Conservation (phyloP, 495 filamentous ascomycete genomes). For the Xylaria acuta region DNA sequence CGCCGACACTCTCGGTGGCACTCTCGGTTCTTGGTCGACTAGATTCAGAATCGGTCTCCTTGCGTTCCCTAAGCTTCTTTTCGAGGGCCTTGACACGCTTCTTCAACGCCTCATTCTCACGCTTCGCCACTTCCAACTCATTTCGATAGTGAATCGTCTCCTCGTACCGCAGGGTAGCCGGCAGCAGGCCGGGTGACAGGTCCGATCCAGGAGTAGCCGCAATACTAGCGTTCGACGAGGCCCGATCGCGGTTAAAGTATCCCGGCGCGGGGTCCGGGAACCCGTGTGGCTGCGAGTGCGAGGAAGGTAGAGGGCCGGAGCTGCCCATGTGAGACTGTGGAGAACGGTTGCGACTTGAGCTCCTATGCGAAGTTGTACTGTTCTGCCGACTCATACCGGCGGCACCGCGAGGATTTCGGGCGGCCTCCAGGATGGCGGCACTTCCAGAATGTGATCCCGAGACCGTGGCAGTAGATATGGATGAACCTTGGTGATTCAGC, state of each 20-base stretch:
- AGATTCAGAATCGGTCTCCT: slow-evolving; percentile 51
- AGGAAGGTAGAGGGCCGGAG: slow-evolving; percentile 34
- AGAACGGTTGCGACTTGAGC: slow-evolving; percentile 47
- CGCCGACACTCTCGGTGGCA: slow-evolving; percentile 33
- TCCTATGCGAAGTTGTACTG: slow-evolving; percentile 51
- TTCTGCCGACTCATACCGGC: slow-evolving; percentile 51
- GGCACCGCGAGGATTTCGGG: slow-evolving; percentile 40
- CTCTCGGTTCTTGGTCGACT: slow-evolving; percentile 52
- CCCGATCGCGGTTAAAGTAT: slow-evolving; percentile 41
- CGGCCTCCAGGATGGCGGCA: slow-evolving; percentile 41
- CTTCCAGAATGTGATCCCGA: slow-evolving; percentile 35
- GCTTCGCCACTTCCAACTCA: slow-evolving; percentile 75
- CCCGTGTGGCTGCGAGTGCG: slow-evolving; percentile 33
- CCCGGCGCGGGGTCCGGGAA: slow-evolving; percentile 38
- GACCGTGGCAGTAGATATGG: slow-evolving; percentile 32
- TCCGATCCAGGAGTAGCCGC: slow-evolving; percentile 45
- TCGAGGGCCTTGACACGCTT: slow-evolving; percentile 78
- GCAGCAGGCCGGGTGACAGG: slow-evolving; percentile 54
- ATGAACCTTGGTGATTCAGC: slow-evolving; percentile 38
- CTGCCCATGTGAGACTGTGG: slow-evolving; percentile 41
- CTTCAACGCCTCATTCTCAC: slow-evolving; percentile 81
- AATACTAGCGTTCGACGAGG: slow-evolving; percentile 39
- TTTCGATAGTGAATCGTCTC: slow-evolving; percentile 70
- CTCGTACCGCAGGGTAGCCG: slow-evolving; percentile 69
- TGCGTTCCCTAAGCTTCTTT: slow-evolving; percentile 51